A percentile compares a stretch with the other conserved stretches of the same genome.
Evolutionary conservation across 176 grass and related monocot genomes (phyloP).

Genomic region (Oryza brachyantha): DNA sequence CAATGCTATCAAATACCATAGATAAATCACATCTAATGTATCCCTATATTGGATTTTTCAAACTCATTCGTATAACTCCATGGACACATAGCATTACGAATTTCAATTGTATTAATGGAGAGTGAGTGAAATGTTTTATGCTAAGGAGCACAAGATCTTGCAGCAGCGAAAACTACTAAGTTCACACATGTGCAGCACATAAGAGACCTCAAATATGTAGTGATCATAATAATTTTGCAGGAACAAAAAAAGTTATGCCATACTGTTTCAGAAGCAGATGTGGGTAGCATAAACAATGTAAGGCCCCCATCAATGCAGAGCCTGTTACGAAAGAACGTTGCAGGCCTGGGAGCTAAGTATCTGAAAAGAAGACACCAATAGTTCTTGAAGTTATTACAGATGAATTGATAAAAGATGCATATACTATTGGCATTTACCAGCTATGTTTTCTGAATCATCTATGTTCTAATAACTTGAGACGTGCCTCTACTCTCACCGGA

Average conservation of each 20-base stretch:
- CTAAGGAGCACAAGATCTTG: too few relatives aligned
- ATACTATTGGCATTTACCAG: neutral
- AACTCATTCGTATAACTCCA: neutral
- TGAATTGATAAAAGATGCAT: neutral
- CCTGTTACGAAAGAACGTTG: conserved; percentile 72
- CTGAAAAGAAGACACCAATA: conserved; percentile 42
- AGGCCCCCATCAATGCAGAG: conserved; percentile 91
- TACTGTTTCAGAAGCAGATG: conserved; percentile 88
- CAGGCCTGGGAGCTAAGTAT: conserved; percentile 78
- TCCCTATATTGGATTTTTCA: neutral
- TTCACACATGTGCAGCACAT: neutral
- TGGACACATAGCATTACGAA: neutral
- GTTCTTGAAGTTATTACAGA: conserved; percentile 19
- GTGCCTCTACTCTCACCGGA: too few relatives aligned
- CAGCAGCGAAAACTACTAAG: neutral
- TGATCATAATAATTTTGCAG: too few relatives aligned
- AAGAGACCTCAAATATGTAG: too few relatives aligned
- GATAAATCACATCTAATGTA: neutral
- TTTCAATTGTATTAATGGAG: conserved; percentile 8
- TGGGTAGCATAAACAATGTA: conserved; percentile 97
- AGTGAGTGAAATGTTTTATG: too few relatives aligned
- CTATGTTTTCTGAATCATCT: too few relatives aligned
- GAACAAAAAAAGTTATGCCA: neutral
- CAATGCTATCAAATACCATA: neutral
- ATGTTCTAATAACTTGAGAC: too few relatives aligned